Evolutionary conservation across 2,329 filamentous ascomycete species (phyloP), one percentile per base, ranked within the genome.

Genomic region (Alternaria arborescens): DNA sequence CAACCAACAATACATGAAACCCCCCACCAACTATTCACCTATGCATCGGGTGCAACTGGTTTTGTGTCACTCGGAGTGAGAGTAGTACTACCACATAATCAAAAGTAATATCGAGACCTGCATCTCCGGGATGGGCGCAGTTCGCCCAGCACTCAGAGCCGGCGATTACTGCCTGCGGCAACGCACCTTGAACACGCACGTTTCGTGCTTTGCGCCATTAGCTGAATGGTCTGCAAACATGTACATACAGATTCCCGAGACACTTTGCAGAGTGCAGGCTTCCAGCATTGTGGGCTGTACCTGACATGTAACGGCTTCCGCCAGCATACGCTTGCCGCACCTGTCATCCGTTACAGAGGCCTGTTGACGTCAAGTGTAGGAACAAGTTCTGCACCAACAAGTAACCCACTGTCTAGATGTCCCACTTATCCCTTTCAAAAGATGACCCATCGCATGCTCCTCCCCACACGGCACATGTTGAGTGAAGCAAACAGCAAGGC

Each of bases 341-440:
- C 52, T 48, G 43, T 20, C 57, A 43, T 43, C 32, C 46, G 50
- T 52, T 34, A 34, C 22, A 22, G 42, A 24, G 32, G 32, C 46
- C 36, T 20, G 16, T 43, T 60, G 58, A 60, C 52, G 58, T 60
- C 46, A 52, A 57, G 41, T 32, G 24, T 59, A 20, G 42, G 40
- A 41, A 36, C 42, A 55, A 55, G 52, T 42, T 40, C 38, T 28
- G 41, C 24, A 26, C 28, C 22, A 47, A 52, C n/a, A 26, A 52
- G 16, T 24, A 26, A 52, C 50, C 41, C 41, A 38, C 22, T 18
- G 30, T 55, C 40, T 47, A n/a, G 41, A 55, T 16, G 10, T 47
- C 18, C 46, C 53, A 34, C 46, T 42, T 54, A 24, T 24, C 20
- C 24, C 34, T 8, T 47, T 34, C 34, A 24, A 41, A 41, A 20